Base-by-base conservation (phyloP, 1,284 basidiomycete genomes). In the Cerioporus squamosus region DNA sequence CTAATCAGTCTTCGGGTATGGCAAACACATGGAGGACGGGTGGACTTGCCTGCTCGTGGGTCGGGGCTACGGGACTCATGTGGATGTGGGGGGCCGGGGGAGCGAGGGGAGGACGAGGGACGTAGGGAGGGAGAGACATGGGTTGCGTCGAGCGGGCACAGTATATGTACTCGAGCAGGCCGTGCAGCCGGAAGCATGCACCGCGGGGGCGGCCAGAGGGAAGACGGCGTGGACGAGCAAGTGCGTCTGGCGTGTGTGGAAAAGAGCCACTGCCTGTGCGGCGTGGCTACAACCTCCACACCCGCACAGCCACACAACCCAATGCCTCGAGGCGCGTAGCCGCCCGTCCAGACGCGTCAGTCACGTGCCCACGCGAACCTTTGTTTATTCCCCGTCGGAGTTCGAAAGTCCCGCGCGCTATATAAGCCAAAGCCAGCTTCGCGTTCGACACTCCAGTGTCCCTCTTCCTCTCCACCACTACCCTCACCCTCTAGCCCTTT, bases 361-460 rank as follows among this genome's bases (percentile, higher is more conserved):
- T 70, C 69, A 70, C 69, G 69, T 70, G 69, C 47, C 22, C 53
- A 51, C 62, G 63, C 65, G 59, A n/a, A 50, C 59, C 53, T 62
- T 70, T 70, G 69, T 70, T 70, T 56, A 70, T 63, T 66, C 60
- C 57, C 29, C 45, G 62, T 55, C 71, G 72, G 71, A 74, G 71
- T 73, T 70, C 60, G 53, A 74, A 74, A 53, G 38, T 44, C 55
- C 47, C 60, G n/a, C 70, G 69, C 70, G 71, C 66, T 70, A 69
- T 71, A 70, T 70, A 74, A 73, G 61, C 61, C 53, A 44, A 59
- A 43, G 62, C 63, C 57, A 48, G 60, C 63, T 61, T 68, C 68
- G 70, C 68, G 68, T 68, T 55, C 50, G 31, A 8, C 20, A 17
- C 33, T 60, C 57, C 51, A 63, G 62, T 65, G 60, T 61, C 49